Evolutionary conservation across 345 rosid species (phyloP), one percentile per base, ranked within the genome.

Genomic region (Nasturtium officinale): DNA sequence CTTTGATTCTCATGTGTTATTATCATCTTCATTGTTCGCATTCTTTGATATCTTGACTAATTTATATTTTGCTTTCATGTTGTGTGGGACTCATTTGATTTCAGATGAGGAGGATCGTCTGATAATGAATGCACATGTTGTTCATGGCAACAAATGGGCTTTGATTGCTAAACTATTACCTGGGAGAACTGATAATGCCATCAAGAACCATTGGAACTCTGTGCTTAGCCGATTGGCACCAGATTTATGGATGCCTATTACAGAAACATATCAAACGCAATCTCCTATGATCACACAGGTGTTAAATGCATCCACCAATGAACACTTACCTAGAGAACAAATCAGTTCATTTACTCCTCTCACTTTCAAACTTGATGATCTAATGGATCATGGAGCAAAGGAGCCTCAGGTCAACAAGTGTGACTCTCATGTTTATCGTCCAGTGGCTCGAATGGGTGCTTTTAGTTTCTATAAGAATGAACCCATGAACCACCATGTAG

Each of bases 181-280:
- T 1, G 92, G 95, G 30, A 85, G 98, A 79, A 92, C 96, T 32
- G 98, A 92, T 74, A 88, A 92, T 28, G 84, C 96, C 48, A 88
- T 90, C 30, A 90, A 92, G 78, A 88, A 89, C 61, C 96, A 89
- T 28, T 91, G 97, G 97, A 89, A 89, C 77, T 86, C 94, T 28
- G 83, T 87, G 46, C 82, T 90, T 61, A 84, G 84, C 61, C 87
- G 92, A n/a, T 70, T 29, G 56, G 16, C 52, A 9, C 38, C 61
- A 1, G 53, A 63, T 18, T 25, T 61, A 0, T 32, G 15, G 33
- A 45, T 61, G 18, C 56, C 69, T 45, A 17, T 33, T 2, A 10
- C 68, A 87, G 77, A 59, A 7, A 12, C 7, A 83, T 76, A 83
- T 79, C 73, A 53, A 51, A 83, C 67, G 76, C 83, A 64, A 83